These are phyloP conservation scores for Aspergillus sergii DNA, from an alignment of 2,329 filamentous ascomycete species.

Conservation along the genomic window DNA sequence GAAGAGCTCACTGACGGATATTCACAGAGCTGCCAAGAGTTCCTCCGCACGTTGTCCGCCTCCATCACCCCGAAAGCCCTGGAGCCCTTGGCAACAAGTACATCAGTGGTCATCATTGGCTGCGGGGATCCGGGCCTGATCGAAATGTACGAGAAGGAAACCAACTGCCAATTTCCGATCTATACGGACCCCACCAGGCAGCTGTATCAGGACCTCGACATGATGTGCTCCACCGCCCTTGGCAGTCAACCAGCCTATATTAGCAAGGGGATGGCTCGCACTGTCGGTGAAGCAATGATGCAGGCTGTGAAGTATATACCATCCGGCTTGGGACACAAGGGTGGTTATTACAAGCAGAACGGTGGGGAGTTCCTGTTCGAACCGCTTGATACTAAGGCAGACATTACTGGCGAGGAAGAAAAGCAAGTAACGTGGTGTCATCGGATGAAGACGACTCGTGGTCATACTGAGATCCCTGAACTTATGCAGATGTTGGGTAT, in stretches of 20 bases:
- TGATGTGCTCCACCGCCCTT: constrained; percentile 65
- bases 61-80: constrained; percentile 53
- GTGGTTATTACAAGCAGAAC: constrained; percentile 68
- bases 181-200: constrained; percentile 72
- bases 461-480: constrained; percentile 68
- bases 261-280: constrained; percentile 51
- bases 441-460: constrained; percentile 76
- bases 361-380: constrained; percentile 82
- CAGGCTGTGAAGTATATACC: constrained; percentile 64
- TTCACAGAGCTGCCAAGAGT: constrained; percentile 73
- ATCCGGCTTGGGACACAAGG: constrained; percentile 61
- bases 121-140: constrained; percentile 72
- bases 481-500: not conserved
- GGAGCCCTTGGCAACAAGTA: constrained; percentile 51
- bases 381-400: not conserved
- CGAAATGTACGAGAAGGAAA: constrained; percentile 64
- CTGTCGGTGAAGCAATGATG: constrained; percentile 53
- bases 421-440: constrained; percentile 72
- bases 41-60: constrained; percentile 64
- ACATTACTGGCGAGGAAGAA: constrained; percentile 18
- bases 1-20: not conserved
- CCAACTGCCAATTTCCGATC: constrained; percentile 70
- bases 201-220: constrained; percentile 68
- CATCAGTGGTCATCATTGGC: constrained; percentile 70
- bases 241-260: constrained; percentile 69